These are phyloP conservation scores for Casuarina cunninghamiana DNA, from an alignment of 306 rosid genomes.

Conservation along the genomic window DNA sequence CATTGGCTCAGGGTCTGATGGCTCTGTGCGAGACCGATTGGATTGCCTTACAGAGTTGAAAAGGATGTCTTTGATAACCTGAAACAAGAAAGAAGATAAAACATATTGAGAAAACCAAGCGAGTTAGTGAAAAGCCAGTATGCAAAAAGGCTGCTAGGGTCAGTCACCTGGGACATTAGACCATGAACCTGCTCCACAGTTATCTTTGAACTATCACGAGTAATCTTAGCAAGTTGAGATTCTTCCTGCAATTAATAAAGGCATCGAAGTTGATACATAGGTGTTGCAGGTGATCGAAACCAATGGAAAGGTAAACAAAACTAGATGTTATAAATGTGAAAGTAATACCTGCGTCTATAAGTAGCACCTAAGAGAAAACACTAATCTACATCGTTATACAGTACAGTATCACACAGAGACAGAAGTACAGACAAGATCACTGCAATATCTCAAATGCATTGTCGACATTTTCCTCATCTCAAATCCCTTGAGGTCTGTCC, in stretches of 20 bases:
- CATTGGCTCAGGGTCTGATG: constrained; percentile 89
- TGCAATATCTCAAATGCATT: neutral
- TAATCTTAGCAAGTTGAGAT: constrained; percentile 83
- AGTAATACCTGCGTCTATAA: no score
- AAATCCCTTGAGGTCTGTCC: neutral
- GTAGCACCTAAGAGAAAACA: neutral
- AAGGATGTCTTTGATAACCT: constrained; percentile 93
- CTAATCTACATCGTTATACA: neutral
- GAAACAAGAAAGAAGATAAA: constrained; percentile 15
- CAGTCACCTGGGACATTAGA: constrained; percentile 91
- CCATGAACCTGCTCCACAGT: constrained; percentile 98
- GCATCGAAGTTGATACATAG: constrained; percentile 7
- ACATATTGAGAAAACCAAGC: constrained; percentile 4
- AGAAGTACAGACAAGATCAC: neutral
- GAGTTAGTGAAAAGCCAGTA: constrained; percentile 5
- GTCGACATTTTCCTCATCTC: neutral
- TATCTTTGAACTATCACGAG: constrained; percentile 91
- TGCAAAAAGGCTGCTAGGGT: neutral
- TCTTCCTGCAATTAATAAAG: constrained; percentile 73
- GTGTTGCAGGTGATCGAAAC: no score
- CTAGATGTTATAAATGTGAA: no score
- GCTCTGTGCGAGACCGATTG: constrained; percentile 54
- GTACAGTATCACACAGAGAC: neutral
- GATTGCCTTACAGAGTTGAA: constrained; percentile 80
- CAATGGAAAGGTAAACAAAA: no score